Evolutionary conservation across 2,329 filamentous ascomycete genomes (phyloP).

Genomic region (Ophiostoma novo-ulmi): DNA sequence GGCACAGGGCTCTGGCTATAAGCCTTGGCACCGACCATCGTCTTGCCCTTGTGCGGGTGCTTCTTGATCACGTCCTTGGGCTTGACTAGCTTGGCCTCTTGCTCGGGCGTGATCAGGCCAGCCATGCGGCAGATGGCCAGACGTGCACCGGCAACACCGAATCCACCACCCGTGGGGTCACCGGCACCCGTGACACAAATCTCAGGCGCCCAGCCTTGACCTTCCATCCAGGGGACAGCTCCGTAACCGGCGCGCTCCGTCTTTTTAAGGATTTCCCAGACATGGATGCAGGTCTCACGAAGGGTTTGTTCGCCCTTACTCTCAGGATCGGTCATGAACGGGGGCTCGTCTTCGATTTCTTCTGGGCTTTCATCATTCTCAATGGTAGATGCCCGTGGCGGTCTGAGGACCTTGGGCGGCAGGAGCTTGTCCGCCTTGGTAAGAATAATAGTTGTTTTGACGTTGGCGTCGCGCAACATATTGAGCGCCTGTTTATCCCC

Average conservation of each 20-base stretch:
- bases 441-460: slow-evolving; percentile 47
- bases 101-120: slow-evolving; percentile 31
- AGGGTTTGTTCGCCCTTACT: slow-evolving; percentile 23
- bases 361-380: slow-evolving; percentile 12
- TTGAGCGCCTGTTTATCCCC: slow-evolving; percentile 46
- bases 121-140: slow-evolving; percentile 35
- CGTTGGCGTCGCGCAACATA: slow-evolving; percentile 42
- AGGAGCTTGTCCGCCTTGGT: slow-evolving; percentile 53
- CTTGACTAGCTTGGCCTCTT: slow-evolving; percentile 18
- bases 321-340: neutral
- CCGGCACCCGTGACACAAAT: slow-evolving; percentile 36
- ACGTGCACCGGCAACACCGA: slow-evolving; percentile 35
- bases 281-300: slow-evolving; percentile 29
- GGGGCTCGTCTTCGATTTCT: neutral
- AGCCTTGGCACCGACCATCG: neutral
- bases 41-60: slow-evolving; percentile 13
- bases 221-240: slow-evolving; percentile 29
- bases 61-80: slow-evolving; percentile 3
- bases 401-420: slow-evolving; percentile 13
- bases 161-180: slow-evolving; percentile 31
- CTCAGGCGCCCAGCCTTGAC: slow-evolving; percentile 34
- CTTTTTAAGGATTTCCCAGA: slow-evolving; percentile 32
- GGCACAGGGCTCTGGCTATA: slow-evolving; percentile 10
- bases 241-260: slow-evolving; percentile 26
- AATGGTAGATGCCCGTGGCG: neutral